Evolutionary conservation across 768 basidiomycete species (phyloP).

Genomic region (Lepiota subincarnata): DNA sequence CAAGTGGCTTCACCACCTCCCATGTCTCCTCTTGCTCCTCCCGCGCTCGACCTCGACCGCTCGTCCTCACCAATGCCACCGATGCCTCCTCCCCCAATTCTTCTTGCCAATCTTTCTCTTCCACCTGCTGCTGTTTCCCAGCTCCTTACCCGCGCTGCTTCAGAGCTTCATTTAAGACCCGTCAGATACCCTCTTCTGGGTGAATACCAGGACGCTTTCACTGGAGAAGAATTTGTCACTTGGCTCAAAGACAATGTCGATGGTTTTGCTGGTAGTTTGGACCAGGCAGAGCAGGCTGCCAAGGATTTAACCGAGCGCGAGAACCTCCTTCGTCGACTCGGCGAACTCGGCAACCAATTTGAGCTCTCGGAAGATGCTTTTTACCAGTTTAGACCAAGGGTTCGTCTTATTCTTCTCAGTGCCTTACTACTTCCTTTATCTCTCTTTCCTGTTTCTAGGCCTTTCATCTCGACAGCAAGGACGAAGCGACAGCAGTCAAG

Average conservation of each 20-base stretch:
- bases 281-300: conserved; percentile 75
- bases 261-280: conserved; percentile 73
- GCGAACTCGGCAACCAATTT: conserved; percentile 80
- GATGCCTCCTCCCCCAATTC: conserved; percentile 45
- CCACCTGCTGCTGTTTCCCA: conserved; percentile 60
- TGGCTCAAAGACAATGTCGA: conserved; percentile 81
- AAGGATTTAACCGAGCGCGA: conserved; percentile 59
- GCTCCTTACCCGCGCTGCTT: conserved; percentile 66
- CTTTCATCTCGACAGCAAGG: conserved; percentile 50
- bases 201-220: conserved; percentile 83
- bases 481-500: conserved; percentile 19
- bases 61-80: conserved; percentile 26
- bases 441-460: conserved; percentile 35
- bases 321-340: conserved; percentile 63
- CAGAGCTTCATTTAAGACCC: conserved; percentile 65
- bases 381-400: conserved; percentile 83
- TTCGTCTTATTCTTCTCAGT: conserved; percentile 23
- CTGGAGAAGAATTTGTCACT: conserved; percentile 82
- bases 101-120: conserved; percentile 73
- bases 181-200: conserved; percentile 77
- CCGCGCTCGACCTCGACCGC: conserved; percentile 32
- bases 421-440: neutral
- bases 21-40: conserved; percentile 58
- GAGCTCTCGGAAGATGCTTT: conserved; percentile 75
- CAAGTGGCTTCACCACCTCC: conserved; percentile 52